Conservation (phyloP, 23 red algal species). For the Cyanidiococcus yangmingshanensis region DNA sequence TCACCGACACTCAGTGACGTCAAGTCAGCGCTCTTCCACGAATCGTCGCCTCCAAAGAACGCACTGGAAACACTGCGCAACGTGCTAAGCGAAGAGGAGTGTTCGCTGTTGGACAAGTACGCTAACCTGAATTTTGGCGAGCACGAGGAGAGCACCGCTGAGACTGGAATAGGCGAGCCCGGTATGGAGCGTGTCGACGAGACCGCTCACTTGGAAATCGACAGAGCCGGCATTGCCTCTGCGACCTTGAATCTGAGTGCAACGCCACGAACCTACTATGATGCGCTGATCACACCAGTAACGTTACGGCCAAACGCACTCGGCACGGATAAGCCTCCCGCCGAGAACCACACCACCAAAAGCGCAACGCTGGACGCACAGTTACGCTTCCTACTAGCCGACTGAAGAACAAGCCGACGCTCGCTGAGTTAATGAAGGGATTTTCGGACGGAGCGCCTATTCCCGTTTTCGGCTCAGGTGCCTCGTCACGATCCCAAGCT, state of each 20-base stretch:
- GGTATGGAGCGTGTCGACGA: background rate
- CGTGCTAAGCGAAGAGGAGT: slow-evolving; percentile 12
- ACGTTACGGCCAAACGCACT: background rate
- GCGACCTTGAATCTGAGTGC: background rate
- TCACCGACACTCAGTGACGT: background rate
- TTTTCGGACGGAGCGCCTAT: too few relatives aligned
- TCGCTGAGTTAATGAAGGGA: too few relatives aligned
- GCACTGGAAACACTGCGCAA: background rate
- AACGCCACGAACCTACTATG: background rate
- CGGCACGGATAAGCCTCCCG: background rate
- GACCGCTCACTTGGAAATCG: background rate
- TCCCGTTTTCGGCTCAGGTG: too few relatives aligned
- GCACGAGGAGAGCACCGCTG: background rate
- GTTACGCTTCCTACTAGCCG: background rate
- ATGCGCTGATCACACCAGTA: background rate
- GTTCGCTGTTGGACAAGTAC: background rate
- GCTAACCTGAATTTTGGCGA: background rate
- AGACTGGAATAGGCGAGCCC: background rate
- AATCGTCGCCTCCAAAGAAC: background rate
- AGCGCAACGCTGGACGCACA: background rate
- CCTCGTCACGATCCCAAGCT: too few relatives aligned
- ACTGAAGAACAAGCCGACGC: too few relatives aligned
- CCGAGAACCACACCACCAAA: background rate
- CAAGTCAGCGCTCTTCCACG: background rate
- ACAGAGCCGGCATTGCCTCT: background rate